Evolutionary conservation across 2,329 filamentous ascomycete species (phyloP).

Genomic region (Sarocladium strictum): DNA sequence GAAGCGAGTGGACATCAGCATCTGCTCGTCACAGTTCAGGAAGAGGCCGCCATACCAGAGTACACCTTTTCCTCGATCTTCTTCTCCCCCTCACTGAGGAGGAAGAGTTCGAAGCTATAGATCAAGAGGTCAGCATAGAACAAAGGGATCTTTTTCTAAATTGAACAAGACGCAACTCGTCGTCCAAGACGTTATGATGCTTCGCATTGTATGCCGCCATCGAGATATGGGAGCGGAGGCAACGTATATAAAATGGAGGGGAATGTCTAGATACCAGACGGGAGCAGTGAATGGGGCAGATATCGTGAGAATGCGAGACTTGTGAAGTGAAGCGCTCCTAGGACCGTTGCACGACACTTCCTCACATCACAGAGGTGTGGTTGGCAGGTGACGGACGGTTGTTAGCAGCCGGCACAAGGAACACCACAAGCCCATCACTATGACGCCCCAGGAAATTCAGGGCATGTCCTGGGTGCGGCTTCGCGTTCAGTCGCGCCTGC

Average conservation of each 20-base stretch:
- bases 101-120: conserved; percentile 83
- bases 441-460: not conserved
- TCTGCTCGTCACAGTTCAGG: not conserved
- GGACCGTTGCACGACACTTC: not conserved
- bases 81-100: conserved; percentile 82
- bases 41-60: conserved; percentile 54
- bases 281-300: conserved; percentile 10
- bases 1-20: no score
- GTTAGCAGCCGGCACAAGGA: not conserved
- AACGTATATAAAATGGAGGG: no score
- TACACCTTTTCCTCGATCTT: conserved; percentile 87
- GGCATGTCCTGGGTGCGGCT: no score
- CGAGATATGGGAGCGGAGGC: conserved; percentile 7
- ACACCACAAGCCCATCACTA: not conserved
- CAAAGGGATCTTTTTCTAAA: no score
- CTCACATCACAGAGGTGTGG: not conserved
- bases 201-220: conserved; percentile 32
- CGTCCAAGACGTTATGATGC: conserved; percentile 32
- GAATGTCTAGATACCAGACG: no score
- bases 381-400: not conserved
- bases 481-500: no score
- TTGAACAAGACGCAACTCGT: conserved; percentile 23
- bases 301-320: conserved; percentile 7
- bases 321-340: not conserved
- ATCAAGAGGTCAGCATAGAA: conserved; percentile 14